These are phyloP conservation scores for Leccinum boreale DNA, from an alignment of 768 basidiomycete genomes.

Conservation along the genomic window DNA sequence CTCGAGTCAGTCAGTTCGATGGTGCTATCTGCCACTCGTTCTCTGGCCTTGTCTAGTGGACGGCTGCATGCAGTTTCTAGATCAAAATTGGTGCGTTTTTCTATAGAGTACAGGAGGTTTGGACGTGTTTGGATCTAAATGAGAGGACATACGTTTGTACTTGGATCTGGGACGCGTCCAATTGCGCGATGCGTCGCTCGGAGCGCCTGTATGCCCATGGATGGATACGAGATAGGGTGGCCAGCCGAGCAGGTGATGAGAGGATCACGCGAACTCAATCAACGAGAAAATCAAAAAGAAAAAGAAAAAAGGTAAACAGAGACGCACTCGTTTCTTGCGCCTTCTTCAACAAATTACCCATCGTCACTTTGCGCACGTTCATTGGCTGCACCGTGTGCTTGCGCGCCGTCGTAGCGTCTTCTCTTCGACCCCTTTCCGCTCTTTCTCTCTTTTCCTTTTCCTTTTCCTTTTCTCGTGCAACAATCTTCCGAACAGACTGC, in stretches of 20 bases:
- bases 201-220: neutral
- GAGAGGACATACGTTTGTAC: slow-evolving; percentile 12
- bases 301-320: neutral
- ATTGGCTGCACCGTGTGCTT: slow-evolving; percentile 9
- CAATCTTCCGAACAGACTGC: slow-evolving; percentile 10
- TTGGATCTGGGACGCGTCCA: slow-evolving; percentile 17
- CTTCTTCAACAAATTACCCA: slow-evolving; percentile 7
- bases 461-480: slow-evolving; percentile 6
- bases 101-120: slow-evolving; percentile 2
- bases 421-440: neutral
- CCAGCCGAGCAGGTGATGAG: neutral
- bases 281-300: neutral
- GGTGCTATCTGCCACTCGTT: neutral
- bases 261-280: neutral
- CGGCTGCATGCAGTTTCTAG: slow-evolving; percentile 4
- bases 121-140: neutral
- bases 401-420: slow-evolving; percentile 6
- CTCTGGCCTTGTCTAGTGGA: slow-evolving; percentile 12
- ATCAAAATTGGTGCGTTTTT: slow-evolving; percentile 8
- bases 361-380: slow-evolving; percentile 11
- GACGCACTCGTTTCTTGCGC: slow-evolving; percentile 24
- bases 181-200: slow-evolving; percentile 8
- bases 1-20: slow-evolving; percentile 27
- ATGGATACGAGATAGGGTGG: neutral
- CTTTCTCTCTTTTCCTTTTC: neutral